Evolutionary conservation across 176 grass and related monocot genomes (phyloP).

Genomic region (Zoysia pacifica): DNA sequence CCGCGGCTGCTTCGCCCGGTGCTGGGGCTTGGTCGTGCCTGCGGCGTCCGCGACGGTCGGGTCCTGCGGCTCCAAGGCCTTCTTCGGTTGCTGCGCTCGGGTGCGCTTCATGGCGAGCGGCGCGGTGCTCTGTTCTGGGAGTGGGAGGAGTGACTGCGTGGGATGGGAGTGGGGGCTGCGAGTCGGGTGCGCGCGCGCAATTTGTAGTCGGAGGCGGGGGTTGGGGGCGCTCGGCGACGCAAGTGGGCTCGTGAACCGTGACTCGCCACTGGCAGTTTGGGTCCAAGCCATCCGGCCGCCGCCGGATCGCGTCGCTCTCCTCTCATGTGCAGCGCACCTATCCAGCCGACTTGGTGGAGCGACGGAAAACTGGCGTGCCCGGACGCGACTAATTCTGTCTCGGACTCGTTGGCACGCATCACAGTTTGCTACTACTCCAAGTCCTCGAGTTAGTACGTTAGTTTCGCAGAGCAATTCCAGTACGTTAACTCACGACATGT

Average conservation of each 20-base stretch:
- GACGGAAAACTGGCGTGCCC: neutral
- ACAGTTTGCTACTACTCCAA: too few species aligned
- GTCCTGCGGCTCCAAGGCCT: constrained; percentile 31
- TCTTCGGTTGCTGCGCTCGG: constrained; percentile 43
- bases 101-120: constrained; percentile 51
- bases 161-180: neutral
- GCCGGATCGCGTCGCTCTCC: neutral
- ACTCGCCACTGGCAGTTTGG: neutral
- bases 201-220: constrained; percentile 17
- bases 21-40: constrained; percentile 31
- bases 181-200: constrained; percentile 22
- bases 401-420: neutral
- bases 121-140: neutral
- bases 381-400: neutral
- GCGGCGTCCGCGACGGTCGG: neutral
- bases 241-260: neutral
- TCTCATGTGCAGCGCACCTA: neutral
- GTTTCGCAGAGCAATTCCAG: too few species aligned
- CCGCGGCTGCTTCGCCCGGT: constrained; percentile 41
- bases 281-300: neutral
- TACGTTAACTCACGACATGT: neutral
- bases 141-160: neutral
- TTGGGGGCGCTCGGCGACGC: neutral
- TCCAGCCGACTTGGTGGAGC: neutral
- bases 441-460: too few species aligned